Evolutionary conservation across 2,329 filamentous ascomycete genomes (phyloP).

Genomic region (Endoconidiophora polonica): DNA sequence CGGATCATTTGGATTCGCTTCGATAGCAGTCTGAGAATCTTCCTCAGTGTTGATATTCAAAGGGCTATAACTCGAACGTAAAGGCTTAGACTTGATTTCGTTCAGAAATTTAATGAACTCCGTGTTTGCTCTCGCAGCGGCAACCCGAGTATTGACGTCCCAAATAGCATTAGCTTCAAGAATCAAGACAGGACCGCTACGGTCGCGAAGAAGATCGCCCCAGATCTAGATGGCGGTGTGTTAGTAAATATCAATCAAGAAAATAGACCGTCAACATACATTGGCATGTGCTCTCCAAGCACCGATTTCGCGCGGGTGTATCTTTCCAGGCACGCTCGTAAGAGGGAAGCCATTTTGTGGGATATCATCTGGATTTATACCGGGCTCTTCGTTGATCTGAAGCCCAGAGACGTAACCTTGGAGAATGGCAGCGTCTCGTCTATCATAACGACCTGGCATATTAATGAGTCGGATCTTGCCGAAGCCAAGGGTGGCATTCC

Average conservation of each 20-base stretch:
- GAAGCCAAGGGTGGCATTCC: constrained; percentile 17
- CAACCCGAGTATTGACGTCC: constrained; percentile 17
- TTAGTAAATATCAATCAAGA: not conserved
- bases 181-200: constrained; percentile 16
- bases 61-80: not conserved
- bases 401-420: constrained; percentile 18
- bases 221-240: constrained; percentile 15
- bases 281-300: constrained; percentile 19
- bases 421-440: constrained; percentile 17
- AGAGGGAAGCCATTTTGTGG: constrained; percentile 17
- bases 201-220: constrained; percentile 16
- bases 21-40: not conserved
- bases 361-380: constrained; percentile 15
- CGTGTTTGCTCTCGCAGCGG: constrained; percentile 16
- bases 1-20: constrained; percentile 11
- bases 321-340: constrained; percentile 13
- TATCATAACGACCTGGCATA: constrained; percentile 16
- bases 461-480: constrained; percentile 17
- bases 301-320: constrained; percentile 16
- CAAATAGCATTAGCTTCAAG: constrained; percentile 19
- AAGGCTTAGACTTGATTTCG: constrained; percentile 12
- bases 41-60: not conserved
- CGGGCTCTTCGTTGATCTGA: constrained; percentile 15
- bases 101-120: constrained; percentile 15
- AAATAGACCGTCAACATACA: constrained; percentile 11